phyloP scores from a whole-genome alignment of 345 rosid genomes.

The Aquilaria sinensis region DNA sequence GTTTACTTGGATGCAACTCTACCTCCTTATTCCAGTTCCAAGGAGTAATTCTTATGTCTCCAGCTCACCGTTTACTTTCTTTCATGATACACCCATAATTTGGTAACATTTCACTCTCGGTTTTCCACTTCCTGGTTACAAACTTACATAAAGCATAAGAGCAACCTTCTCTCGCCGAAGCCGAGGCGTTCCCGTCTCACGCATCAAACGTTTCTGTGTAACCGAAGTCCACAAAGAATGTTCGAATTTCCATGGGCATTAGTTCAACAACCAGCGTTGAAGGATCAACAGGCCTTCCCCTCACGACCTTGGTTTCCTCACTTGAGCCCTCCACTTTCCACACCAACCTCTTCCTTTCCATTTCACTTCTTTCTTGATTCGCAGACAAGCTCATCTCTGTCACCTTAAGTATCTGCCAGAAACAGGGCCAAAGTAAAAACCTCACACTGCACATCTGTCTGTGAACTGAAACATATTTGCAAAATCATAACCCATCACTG shows the following conservation, averaged over 20 bases:
- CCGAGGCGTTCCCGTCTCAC: conserved; percentile 4
- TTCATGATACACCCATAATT: no score
- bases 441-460: neutral
- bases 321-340: conserved; percentile 69
- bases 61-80: no score
- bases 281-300: conserved; percentile 70
- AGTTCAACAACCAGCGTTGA: conserved; percentile 61
- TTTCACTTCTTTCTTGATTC: conserved; percentile 68
- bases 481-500: neutral
- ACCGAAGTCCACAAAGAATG: conserved; percentile 47
- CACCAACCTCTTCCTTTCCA: conserved; percentile 74
- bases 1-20: no score
- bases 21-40: neutral
- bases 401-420: conserved; percentile 46
- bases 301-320: conserved; percentile 27
- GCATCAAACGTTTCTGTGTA: conserved; percentile 13
- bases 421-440: neutral
- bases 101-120: no score
- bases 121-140: neutral
- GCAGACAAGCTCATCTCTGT: conserved; percentile 81
- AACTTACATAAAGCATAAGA: neutral
- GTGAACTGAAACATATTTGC: neutral
- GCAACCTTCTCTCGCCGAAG: neutral
- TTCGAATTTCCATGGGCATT: conserved; percentile 82
- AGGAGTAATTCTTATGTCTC: neutral